Evolutionary conservation across 306 rosid genomes (phyloP).

Genomic region (Medicago lupulina): DNA sequence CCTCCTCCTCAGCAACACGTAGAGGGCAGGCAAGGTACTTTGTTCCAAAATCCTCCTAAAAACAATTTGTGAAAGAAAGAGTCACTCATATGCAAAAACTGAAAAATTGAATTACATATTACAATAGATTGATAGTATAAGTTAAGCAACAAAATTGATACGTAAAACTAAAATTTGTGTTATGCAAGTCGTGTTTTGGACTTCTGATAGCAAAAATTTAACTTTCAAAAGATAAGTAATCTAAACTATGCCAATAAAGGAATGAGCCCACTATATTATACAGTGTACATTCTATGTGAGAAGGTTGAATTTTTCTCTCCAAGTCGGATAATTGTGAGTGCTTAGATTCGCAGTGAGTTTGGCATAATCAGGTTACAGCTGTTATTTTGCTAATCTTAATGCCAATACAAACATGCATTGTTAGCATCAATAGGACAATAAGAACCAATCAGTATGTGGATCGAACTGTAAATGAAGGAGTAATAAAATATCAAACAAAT

Average conservation of each 20-base stretch:
- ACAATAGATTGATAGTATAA: not conserved
- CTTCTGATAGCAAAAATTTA: no score
- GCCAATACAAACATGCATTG: no score
- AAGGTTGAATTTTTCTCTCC: slow-evolving; percentile 8
- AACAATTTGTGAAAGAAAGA: not conserved
- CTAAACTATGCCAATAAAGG: not conserved
- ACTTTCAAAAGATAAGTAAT: not conserved
- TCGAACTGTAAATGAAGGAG: not conserved
- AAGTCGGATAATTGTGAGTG: not conserved
- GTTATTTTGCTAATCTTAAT: no score
- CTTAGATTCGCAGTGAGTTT: no score
- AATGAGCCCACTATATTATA: not conserved
- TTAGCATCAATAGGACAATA: not conserved
- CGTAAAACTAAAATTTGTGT: not conserved
- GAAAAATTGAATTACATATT: slow-evolving; percentile 14
- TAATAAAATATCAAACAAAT: not conserved
- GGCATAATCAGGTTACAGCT: no score
- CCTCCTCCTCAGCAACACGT: slow-evolving; percentile 79
- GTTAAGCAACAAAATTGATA: slow-evolving; percentile 1
- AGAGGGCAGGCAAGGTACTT: slow-evolving; percentile 84
- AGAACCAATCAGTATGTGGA: no score
- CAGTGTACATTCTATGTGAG: slow-evolving; percentile 8
- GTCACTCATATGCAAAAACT: not conserved
- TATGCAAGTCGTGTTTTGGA: no score
- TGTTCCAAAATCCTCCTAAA: slow-evolving; percentile 80